These are phyloP conservation scores for Diaporthe aspalathi DNA, from an alignment of 2,329 filamentous ascomycete genomes.

Conservation along the genomic window DNA sequence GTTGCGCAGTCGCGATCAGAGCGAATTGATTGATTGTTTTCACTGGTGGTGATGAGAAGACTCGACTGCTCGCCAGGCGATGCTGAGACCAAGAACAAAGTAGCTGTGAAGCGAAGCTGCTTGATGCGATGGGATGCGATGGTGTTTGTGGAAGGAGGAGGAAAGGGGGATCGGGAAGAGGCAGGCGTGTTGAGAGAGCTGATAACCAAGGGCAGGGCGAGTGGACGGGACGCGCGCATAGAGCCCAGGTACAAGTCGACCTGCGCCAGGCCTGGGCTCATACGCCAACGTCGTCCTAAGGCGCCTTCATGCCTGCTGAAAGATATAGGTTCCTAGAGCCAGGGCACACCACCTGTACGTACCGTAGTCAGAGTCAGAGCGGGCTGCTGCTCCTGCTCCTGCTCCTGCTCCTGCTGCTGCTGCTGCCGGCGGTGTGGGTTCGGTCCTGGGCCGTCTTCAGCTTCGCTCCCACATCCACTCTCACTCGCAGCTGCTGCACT, in stretches of 20 bases:
- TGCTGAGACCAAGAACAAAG: background rate
- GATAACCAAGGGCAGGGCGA: background rate
- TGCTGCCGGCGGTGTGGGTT: background rate
- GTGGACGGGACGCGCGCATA: conserved; percentile 1
- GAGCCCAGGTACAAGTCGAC: background rate
- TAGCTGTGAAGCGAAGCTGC: background rate
- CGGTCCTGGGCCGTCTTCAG: background rate
- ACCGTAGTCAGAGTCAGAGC: conserved; percentile 17
- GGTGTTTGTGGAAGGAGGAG: background rate
- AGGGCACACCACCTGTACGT: conserved; percentile 16
- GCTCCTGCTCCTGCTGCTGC: background rate
- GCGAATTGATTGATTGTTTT: background rate
- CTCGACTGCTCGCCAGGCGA: background rate
- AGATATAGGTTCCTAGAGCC: background rate
- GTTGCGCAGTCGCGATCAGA: background rate
- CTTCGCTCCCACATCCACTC: background rate
- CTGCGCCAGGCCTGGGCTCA: background rate
- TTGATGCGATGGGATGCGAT: background rate
- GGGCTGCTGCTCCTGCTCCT: background rate
- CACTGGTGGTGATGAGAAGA: background rate
- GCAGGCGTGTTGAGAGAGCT: background rate
- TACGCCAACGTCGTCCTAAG: background rate
- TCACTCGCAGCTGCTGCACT: background rate
- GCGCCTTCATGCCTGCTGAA: background rate
- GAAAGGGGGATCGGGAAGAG: background rate